Evolutionary conservation across 2,329 filamentous ascomycete genomes (phyloP), one percentile per base, ranked within the genome.

Genomic region (Alternaria panax): DNA sequence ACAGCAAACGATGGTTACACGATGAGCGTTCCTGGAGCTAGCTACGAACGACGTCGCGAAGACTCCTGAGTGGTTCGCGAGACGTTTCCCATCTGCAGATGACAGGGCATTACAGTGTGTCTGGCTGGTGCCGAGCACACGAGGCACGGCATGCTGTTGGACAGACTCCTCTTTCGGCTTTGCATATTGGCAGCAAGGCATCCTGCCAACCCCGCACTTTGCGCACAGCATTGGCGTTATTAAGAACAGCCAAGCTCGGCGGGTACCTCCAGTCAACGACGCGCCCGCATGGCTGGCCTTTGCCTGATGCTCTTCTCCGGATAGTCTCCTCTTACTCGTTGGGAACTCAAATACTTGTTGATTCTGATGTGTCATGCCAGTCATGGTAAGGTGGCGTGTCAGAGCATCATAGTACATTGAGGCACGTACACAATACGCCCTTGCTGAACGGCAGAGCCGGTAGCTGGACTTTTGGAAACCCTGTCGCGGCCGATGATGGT

Each of bases 171-270:
- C 51, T 51, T 63, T 64, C 51, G 55, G 58, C 50, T 61, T 52
- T 64, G 52, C 66, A 63, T 61, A 60, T 60, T 55, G 45, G 46
- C 57, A 68, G 61, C 64, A 60, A 65, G 63, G 60, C 68, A 69
- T 68, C 54, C 60, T 43, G 59, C 63, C 63, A 70, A 77, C 75
- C 75, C 75, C 74, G 75, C 75, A 76, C 75, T 72, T 68, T 65
- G 57, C 63, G 68, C 71, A 70, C 62, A 63, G 62, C 68, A 66
- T 70, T 58, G 67, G 65, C 60, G 54, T 69, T 67, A 63, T 69
- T 67, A 54, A 70, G 64, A 59, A 54, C 57, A 67, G 62, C 68
- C 65, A 70, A 70, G 71, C 66, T 65, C 63, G 61, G 65, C 59
- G 68, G 69, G 60, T 60, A 63, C 56, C 60, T 68, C 66, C 63